Evolutionary conservation across 805 yeast genomes (phyloP), one percentile per base, ranked within the genome.

Genomic region (Nadsonia fulvescens): DNA sequence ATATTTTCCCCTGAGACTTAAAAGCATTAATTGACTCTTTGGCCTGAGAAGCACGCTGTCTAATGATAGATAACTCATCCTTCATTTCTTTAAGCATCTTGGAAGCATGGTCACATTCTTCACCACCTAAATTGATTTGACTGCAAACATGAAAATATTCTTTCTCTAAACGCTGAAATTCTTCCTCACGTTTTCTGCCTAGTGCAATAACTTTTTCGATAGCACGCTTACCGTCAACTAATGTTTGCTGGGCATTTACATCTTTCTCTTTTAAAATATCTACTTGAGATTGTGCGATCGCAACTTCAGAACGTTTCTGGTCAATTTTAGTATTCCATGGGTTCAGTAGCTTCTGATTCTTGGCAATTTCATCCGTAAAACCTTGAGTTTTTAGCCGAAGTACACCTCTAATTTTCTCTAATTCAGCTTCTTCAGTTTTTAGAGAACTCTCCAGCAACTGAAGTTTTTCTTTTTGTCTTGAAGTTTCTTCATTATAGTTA

Each of bases 271-370:
- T 42, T 6, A 75, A 40, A 45, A 78, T 59, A 13, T 66, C 65
- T n/a, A 78, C 58, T 32, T 72, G 67, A 5, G 78, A 65, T 27
- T 64, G 58, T 3, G 70, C 64, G n/a, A 78, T 61, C 26, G 70
- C 63, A 5, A 75, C 61, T 23, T 69, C 68, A 8, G 75, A 63
- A 29, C 68, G 68, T 31, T 71, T 70, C 9, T 63, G 61, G 32
- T 64, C 70, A 15, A 82, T 51, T 35, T 68, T 62, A 14, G 63
- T 71, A 32, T 67, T 68, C 83, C 91, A 81, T 0, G 96, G 98
- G 37, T 77, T 83, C 5, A 81, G 51, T 32, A 72, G 58, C 5
- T 56, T 59, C 43, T 78, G 83, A 20, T 70, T 50, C 8, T 42
- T 38, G 36, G 67, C 75, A 27, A 83, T 74, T 39, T 76, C 63